Percentiles rank a stretch among this genome's conserved stretches.
Evolutionary conservation across 805 yeast species (phyloP).

Genomic region (Cyberlindnera bimundalis): DNA sequence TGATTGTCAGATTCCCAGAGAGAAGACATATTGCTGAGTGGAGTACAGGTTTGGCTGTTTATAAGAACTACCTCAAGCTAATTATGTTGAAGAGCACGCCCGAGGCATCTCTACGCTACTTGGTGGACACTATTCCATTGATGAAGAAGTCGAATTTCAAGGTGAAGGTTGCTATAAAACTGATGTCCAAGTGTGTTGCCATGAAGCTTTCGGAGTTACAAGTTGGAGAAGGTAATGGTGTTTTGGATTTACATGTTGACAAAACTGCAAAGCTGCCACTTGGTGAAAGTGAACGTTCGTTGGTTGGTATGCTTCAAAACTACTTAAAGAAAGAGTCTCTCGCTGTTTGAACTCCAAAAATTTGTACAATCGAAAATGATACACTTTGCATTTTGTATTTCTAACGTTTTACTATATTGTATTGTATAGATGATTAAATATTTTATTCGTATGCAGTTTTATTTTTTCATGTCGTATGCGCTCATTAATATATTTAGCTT

Average conservation of each 20-base stretch:
- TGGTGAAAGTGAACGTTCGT: conserved; percentile 33
- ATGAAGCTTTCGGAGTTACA: conserved; percentile 14
- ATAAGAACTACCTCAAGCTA: conserved; percentile 44
- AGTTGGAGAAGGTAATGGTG: conserved; percentile 14
- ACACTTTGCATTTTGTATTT: conserved; percentile 6
- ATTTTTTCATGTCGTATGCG: neutral
- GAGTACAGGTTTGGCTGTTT: conserved; percentile 58
- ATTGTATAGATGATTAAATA: too few relatives aligned
- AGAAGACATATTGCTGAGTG: conserved; percentile 43
- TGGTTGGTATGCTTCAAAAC: conserved; percentile 12
- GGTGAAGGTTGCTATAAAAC: conserved; percentile 46
- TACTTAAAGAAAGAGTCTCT: conserved; percentile 12
- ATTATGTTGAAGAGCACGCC: conserved; percentile 19
- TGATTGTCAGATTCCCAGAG: conserved; percentile 44
- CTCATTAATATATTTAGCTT: neutral
- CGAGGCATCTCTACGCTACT: conserved; percentile 32
- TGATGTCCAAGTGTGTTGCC: conserved; percentile 49
- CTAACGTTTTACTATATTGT: neutral
- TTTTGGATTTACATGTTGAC: conserved; percentile 27
- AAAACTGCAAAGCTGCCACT: conserved; percentile 38
- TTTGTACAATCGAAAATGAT: neutral
- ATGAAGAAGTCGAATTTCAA: conserved; percentile 35
- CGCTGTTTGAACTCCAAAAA: conserved; percentile 1
- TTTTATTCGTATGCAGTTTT: neutral
- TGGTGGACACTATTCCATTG: conserved; percentile 45